Evolutionary conservation across 768 basidiomycete species (phyloP).

Genomic region (Paxillus involutus): DNA sequence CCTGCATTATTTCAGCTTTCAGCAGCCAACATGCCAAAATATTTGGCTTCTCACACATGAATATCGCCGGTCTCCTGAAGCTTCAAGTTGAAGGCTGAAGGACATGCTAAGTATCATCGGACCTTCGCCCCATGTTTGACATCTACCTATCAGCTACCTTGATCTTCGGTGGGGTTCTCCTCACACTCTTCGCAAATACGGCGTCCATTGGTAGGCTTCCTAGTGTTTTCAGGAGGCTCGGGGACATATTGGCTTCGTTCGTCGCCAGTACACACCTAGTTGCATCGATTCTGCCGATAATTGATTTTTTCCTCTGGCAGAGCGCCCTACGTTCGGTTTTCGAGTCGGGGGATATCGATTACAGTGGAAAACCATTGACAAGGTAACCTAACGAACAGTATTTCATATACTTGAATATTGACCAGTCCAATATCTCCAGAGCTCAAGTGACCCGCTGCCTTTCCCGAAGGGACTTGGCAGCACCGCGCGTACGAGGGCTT

Average conservation of each 20-base stretch:
- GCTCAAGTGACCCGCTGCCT: slow-evolving; percentile 13
- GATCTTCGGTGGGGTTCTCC: slow-evolving; percentile 14
- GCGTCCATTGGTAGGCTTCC: slow-evolving; percentile 11
- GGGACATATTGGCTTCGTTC: neutral
- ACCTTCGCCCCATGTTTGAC: slow-evolving; percentile 11
- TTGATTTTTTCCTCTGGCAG: slow-evolving; percentile 2
- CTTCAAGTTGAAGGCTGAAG: too few relatives aligned
- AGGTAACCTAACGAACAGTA: neutral
- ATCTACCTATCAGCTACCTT: slow-evolving; percentile 10
- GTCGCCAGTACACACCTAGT: slow-evolving; percentile 4
- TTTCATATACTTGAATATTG: neutral
- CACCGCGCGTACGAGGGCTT: slow-evolving; percentile 17
- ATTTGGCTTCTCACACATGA: too few relatives aligned
- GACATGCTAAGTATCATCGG: neutral
- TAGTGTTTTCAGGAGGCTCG: slow-evolving; percentile 4
- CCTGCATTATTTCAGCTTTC: too few relatives aligned
- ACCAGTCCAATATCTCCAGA: slow-evolving; percentile 1
- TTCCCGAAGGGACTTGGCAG: slow-evolving; percentile 18
- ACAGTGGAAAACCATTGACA: slow-evolving; percentile 14
- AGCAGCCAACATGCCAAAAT: too few relatives aligned
- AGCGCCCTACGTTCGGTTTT: neutral
- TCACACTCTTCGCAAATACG: slow-evolving; percentile 12
- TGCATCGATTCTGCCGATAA: neutral
- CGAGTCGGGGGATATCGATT: neutral
- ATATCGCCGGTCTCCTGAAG: too few relatives aligned